Evolutionary conservation across 352 stramenopile genomes (phyloP).

Genomic region (Globisporangium nagaii): DNA sequence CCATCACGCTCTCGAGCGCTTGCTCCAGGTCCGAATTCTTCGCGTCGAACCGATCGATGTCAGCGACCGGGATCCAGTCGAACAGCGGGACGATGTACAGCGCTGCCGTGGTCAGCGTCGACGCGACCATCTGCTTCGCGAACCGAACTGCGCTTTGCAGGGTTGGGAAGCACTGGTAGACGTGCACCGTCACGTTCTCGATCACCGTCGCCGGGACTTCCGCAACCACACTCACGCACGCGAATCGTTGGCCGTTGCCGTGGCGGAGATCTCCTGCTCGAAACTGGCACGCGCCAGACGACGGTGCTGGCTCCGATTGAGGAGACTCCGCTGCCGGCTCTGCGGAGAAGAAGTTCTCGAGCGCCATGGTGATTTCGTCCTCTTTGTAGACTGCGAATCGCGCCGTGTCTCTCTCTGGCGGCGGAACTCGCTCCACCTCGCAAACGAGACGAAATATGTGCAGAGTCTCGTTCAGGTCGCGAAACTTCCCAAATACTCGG

Average conservation of each 20-base stretch:
- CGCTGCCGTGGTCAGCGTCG: conserved; percentile 32
- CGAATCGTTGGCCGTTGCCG: conserved; percentile 65
- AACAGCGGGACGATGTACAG: conserved; percentile 76
- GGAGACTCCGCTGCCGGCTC: not conserved
- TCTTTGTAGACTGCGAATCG: conserved; percentile 79
- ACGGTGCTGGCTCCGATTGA: not conserved
- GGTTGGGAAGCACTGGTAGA: conserved; percentile 81
- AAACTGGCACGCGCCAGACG: conserved; percentile 29
- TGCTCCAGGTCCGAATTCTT: conserved; percentile 56
- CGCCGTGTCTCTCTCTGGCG: conserved; percentile 31
- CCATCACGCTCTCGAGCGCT: conserved; percentile 47
- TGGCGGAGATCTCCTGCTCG: conserved; percentile 37
- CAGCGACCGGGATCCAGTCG: conserved; percentile 63
- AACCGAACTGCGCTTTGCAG: conserved; percentile 74
- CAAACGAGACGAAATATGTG: conserved; percentile 69
- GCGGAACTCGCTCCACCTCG: conserved; percentile 32
- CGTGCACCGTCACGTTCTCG: conserved; percentile 56
- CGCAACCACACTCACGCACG: conserved; percentile 53
- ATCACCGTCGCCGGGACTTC: conserved; percentile 19
- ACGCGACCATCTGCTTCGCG: conserved; percentile 44
- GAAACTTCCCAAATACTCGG: conserved; percentile 71
- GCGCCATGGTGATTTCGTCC: conserved; percentile 71
- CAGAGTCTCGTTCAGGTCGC: conserved; percentile 49
- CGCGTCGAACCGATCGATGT: conserved; percentile 71
- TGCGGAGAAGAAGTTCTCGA: conserved; percentile 61